Evolutionary conservation across 2,329 filamentous ascomycete genomes (phyloP), one percentile per base, ranked within the genome.

Genomic region (Huntiella moniliformis): DNA sequence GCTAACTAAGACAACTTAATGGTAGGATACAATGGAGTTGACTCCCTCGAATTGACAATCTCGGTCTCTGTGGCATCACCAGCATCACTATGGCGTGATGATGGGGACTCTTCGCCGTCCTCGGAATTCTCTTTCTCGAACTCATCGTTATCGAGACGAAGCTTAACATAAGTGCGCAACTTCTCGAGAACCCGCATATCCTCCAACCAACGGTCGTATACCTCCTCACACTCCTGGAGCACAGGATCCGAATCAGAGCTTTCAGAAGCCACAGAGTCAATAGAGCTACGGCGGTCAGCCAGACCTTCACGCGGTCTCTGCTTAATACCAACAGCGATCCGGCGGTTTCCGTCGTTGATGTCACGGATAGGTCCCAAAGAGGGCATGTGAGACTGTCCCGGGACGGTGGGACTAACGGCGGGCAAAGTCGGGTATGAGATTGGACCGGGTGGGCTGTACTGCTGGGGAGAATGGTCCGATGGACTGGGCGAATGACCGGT

Each of bases 401-500:
- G 70, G 56, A 80, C 83, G 58, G 79, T 79, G 38, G 77, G 71
- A 49, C 72, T 77, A 44, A 82, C 77, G 39, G 81, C 72, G 2
- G 62, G 62, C 31, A 91, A 71, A 52, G 68, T 82, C 13, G 83
- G 83, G 60, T 91, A 91, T 55, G 74, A 72, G 38, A 71, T 71
- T 39, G 73, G 73, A 17, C 67, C 61, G 4, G 68, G 70, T 1
- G 72, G 72, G 55, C 67, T 71, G 57, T 78, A 73, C 46, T 78
- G 71, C 38, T 71, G 67, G 1, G 79, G 79, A 40, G 75, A 79
- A 58, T 85, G 69, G 57, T 71, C 78, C n/a, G 79, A 83, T 22
- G 78, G 75, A 52, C 68, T 72, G 2, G 82, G 82, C 5, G 82
- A 87, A 58, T 86, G 80, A 41, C 78, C 77, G 35, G 75, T 77